phyloP scores from a whole-genome alignment of 352 stramenopile species.

The Peronospora destructor region DNA sequence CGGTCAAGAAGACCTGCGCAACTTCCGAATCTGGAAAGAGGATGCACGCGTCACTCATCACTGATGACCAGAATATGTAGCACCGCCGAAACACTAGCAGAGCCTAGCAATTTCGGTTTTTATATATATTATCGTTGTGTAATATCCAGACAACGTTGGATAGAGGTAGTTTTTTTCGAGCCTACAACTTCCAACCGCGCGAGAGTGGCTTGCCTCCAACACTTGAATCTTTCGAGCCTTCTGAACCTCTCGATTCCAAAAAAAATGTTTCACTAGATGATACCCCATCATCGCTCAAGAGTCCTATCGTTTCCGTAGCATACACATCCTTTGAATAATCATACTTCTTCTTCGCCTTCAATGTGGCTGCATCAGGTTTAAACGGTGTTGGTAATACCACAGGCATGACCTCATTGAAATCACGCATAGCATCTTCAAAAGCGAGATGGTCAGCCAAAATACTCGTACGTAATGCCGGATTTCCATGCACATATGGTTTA shows the following conservation, averaged over 20 bases:
- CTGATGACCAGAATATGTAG: conserved; percentile 1
- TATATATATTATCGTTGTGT: conserved; percentile 25
- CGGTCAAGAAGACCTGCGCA: conserved; percentile 64
- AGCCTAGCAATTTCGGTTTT: conserved; percentile 18
- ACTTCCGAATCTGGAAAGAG: conserved; percentile 69
- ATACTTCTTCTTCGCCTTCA: conserved; percentile 55
- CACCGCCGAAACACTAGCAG: conserved; percentile 13
- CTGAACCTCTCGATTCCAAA: conserved; percentile 20
- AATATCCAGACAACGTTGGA: conserved; percentile 13
- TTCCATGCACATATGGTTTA: conserved; percentile 64
- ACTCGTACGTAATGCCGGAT: conserved; percentile 47
- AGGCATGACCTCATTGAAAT: conserved; percentile 90
- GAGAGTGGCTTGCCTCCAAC: conserved; percentile 16
- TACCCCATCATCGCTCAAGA: conserved; percentile 40
- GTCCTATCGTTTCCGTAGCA: conserved; percentile 32
- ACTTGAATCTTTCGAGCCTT: conserved; percentile 14
- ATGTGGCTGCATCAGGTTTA: conserved; percentile 55
- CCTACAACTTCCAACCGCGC: conserved; percentile 61
- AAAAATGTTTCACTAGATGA: conserved; percentile 23
- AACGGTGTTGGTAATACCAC: conserved; percentile 77
- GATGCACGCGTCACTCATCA: conserved; percentile 7
- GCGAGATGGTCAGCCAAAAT: conserved; percentile 91
- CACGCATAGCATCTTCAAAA: conserved; percentile 89
- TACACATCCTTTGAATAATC: conserved; percentile 38
- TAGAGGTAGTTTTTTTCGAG: no score